Conservation (phyloP, 441 rosid species). For the Gossypium trilobum region DNA sequence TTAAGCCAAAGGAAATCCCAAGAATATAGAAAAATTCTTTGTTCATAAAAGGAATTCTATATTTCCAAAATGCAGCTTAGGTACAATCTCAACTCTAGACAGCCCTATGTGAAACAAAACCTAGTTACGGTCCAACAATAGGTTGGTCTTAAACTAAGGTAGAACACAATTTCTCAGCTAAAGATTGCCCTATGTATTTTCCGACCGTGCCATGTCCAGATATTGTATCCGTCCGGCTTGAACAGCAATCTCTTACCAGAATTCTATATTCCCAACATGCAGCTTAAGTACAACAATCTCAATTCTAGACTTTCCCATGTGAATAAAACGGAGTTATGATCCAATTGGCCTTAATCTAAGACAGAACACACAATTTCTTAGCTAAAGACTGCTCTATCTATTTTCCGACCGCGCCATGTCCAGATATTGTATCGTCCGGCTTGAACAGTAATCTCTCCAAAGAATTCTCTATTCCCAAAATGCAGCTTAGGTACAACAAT, state of each 20-base stretch:
- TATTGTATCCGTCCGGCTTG: conserved; percentile 80
- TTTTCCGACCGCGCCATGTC: no score
- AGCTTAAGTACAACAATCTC: not conserved
- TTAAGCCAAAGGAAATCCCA: not conserved
- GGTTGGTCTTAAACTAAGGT: no score
- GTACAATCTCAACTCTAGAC: no score
- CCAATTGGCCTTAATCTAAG: conserved; percentile 2
- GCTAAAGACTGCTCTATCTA: not conserved
- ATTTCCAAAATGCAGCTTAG: not conserved
- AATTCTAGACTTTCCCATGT: not conserved
- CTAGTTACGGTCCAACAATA: no score
- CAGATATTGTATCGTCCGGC: conserved; percentile 31
- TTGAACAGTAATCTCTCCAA: conserved; percentile 67
- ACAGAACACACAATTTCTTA: not conserved
- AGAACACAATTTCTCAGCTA: no score
- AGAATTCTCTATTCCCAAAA: not conserved
- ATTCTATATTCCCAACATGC: not conserved
- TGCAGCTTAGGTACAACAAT: not conserved
- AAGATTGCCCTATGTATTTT: conserved; percentile 43
- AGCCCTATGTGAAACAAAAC: no score
- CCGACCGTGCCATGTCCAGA: conserved; percentile 82
- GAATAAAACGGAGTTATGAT: not conserved
- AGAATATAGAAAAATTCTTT: not conserved
- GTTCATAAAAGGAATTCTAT: not conserved
- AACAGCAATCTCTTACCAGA: conserved; percentile 55